Conservation (phyloP, 352 stramenopile genomes). For the Phytophthora rubi region DNA sequence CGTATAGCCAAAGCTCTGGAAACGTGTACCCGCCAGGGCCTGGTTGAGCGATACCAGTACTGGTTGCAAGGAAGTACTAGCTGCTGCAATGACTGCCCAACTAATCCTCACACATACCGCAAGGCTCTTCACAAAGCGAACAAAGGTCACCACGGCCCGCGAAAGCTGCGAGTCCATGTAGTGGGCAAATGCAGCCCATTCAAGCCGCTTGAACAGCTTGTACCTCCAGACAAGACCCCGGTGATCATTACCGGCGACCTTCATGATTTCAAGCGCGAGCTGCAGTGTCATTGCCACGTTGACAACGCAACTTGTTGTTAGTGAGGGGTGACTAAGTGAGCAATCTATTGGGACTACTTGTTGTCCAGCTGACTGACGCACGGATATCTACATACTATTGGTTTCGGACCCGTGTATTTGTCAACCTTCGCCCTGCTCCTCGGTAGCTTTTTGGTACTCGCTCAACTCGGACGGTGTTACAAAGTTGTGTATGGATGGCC, state of each 20-base stretch:
- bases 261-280: constrained; percentile 61
- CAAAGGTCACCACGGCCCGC: constrained; percentile 16
- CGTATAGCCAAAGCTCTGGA: constrained; percentile 49
- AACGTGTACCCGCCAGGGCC: constrained; percentile 47
- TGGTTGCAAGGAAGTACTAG: constrained; percentile 59
- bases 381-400: constrained; percentile 26
- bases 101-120: background rate
- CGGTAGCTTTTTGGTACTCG: constrained; percentile 53
- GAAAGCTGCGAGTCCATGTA: constrained; percentile 78
- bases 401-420: background rate
- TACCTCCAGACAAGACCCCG: constrained; percentile 52
- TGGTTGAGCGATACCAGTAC: constrained; percentile 52
- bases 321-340: constrained; percentile 6
- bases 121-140: constrained; percentile 2
- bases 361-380: constrained; percentile 2
- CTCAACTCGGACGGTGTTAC: constrained; percentile 63
- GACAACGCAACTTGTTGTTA: background rate
- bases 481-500: constrained; percentile 66
- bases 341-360: constrained; percentile 25
- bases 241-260: constrained; percentile 64
- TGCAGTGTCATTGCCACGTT: constrained; percentile 58
- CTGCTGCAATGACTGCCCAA: constrained; percentile 20
- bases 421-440: constrained; percentile 32
- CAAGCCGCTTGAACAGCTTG: constrained; percentile 67
- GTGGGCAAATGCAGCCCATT: constrained; percentile 68